Base-by-base conservation (phyloP, 805 yeast genomes). In the Citeromyces matritensis region DNA sequence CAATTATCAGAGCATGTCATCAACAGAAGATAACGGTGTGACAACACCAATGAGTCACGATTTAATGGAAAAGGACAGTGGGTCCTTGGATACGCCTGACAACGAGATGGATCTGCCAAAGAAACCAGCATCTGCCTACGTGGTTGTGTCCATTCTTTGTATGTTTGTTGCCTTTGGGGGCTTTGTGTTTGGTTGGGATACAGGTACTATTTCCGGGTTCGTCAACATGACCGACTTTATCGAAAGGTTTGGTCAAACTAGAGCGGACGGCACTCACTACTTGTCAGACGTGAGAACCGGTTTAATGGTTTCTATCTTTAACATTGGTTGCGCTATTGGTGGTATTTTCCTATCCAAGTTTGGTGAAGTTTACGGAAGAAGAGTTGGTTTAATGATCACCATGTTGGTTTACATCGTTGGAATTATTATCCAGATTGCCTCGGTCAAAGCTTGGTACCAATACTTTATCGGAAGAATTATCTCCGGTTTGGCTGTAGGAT, bases 161-260 rank as follows among this genome's bases (percentile, higher is more conserved):
- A 42, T 61, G 10, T 43, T 69, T 33, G 68, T 77, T 40, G 80
- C 83, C 21, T 77, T 77, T 39, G 84, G 83, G 57, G 86, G 85
- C 29, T 77, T 71, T 47, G 75, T 76, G 29, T 77, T 73, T 44
- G 85, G 85, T 38, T 76, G 76, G 65, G 85, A 76, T 58, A 77
- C 82, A 32, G 85, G 84, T 58, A 74, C 83, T 39, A 69, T 75
- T 51, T 73, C 80, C 26, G 83, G 83, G 41, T 71, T 76, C 44
- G 71, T 74, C 31, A 69, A 69, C 47, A 69, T 75, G 73, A 42
- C 58, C n/a, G 71, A 72, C 38, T 76, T 66, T 51, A 46, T 53
- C 32, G 35, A 40, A 12, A 56, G 74, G 43, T 73, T 74, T 41
- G 83, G 80, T 45, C 51, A 58, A 37, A 14, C 38, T 3, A 39